Evolutionary conservation across 1,139 yeast genomes (phyloP).

Genomic region (Nakaseomyces nivariensis): DNA sequence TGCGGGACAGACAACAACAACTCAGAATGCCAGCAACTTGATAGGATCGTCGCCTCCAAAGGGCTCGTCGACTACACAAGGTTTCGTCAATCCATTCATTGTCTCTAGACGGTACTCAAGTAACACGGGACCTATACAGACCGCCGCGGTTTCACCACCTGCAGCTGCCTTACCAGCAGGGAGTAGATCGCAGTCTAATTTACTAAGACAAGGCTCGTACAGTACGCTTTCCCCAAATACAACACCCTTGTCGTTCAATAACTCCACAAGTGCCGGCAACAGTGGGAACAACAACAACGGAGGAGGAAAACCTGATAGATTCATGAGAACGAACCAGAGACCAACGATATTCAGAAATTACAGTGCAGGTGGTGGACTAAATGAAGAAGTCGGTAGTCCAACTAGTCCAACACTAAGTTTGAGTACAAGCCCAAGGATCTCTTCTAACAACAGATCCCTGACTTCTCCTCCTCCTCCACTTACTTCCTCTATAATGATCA

Average conservation of each 20-base stretch:
- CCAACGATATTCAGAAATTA: conserved; percentile 1
- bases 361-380: conserved; percentile 2
- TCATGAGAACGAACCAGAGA: conserved; percentile 3
- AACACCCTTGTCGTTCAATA: conserved; percentile 1
- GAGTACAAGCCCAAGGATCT: conserved; percentile 1
- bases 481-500: background rate
- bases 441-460: background rate
- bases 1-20: background rate
- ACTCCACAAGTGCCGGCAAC: conserved; percentile 3
- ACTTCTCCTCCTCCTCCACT: conserved; percentile 1
- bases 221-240: conserved; percentile 1
- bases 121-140: conserved; percentile 3
- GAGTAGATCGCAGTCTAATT: conserved; percentile 1
- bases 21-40: background rate
- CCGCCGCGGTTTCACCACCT: background rate
- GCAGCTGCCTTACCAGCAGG: background rate
- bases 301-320: background rate
- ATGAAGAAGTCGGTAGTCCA: background rate
- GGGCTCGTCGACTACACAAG: background rate
- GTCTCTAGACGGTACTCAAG: conserved; percentile 6
- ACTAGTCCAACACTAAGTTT: background rate
- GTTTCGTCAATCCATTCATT: conserved; percentile 4
- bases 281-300: conserved; percentile 1
- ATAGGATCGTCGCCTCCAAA: conserved; percentile 2
- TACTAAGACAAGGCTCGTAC: conserved; percentile 2